Conservation (phyloP, 2,329 filamentous ascomycete species). For the Emergomyces orientalis region DNA sequence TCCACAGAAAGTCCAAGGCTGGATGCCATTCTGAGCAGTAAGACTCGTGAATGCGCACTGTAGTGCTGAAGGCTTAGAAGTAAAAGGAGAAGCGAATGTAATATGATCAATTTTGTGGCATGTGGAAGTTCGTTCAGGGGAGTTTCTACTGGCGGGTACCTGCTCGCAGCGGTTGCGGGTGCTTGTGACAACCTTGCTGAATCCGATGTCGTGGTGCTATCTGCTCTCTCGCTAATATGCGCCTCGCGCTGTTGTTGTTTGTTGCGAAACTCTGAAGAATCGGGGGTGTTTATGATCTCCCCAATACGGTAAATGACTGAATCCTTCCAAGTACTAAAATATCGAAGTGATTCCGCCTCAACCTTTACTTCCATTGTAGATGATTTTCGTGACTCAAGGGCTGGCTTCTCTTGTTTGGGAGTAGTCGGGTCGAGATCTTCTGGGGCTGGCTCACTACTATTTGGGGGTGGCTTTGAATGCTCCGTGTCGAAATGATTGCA, state of each 20-base stretch:
- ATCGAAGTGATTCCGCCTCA: constrained; percentile 50
- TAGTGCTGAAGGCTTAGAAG: constrained; percentile 71
- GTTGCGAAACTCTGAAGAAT: neutral
- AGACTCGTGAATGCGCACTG: constrained; percentile 59
- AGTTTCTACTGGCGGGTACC: constrained; percentile 52
- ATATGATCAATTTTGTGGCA: constrained; percentile 50
- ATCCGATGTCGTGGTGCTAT: neutral
- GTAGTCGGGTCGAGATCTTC: neutral
- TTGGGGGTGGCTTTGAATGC: neutral
- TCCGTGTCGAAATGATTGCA: constrained; percentile 30
- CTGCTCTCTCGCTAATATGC: neutral
- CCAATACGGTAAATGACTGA: constrained; percentile 60
- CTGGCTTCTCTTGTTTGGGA: neutral
- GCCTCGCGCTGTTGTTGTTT: neutral
- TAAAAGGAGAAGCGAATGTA: constrained; percentile 64
- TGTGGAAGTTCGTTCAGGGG: constrained; percentile 38
- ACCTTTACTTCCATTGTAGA: constrained; percentile 45
- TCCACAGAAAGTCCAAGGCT: constrained; percentile 60
- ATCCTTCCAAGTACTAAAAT: constrained; percentile 74
- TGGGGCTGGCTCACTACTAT: neutral
- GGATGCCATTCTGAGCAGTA: constrained; percentile 61
- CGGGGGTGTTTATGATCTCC: constrained; percentile 51
- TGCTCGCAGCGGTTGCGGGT: neutral
- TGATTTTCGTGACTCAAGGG: constrained; percentile 12
- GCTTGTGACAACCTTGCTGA: neutral